phyloP scores from a whole-genome alignment of 1,284 basidiomycete genomes.

The Sporisorium reilianum region DNA sequence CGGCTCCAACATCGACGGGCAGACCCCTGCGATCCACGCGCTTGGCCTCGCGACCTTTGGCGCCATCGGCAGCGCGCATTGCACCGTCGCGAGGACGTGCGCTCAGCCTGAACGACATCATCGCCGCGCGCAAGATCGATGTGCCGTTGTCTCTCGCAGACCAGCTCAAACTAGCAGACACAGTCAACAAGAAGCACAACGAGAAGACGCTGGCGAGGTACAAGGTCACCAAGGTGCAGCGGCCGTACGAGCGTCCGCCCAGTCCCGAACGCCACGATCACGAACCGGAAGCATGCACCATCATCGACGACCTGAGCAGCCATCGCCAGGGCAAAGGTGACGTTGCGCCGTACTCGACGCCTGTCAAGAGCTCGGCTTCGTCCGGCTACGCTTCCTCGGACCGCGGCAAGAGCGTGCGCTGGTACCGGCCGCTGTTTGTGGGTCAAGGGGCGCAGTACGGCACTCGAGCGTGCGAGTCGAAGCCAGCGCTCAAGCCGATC shows the following conservation, averaged over 20 bases:
- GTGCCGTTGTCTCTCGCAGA: slow-evolving; percentile 42
- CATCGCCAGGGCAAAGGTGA: slow-evolving; percentile 47
- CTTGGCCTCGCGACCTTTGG: slow-evolving; percentile 24
- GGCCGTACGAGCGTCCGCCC: slow-evolving; percentile 47
- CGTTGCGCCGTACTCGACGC: slow-evolving; percentile 34
- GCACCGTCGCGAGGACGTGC: slow-evolving; percentile 40
- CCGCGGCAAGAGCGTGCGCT: slow-evolving; percentile 33
- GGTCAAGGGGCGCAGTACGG: slow-evolving; percentile 42
- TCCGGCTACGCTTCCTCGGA: neutral
- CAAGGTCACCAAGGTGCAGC: slow-evolving; percentile 48
- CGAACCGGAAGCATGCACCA: slow-evolving; percentile 46
- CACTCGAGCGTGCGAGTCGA: slow-evolving; percentile 13
- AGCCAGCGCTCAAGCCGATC: slow-evolving; percentile 43
- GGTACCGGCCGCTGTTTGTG: slow-evolving; percentile 49
- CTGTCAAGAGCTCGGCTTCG: slow-evolving; percentile 10
- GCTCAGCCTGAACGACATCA: slow-evolving; percentile 48
- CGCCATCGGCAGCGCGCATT: slow-evolving; percentile 34
- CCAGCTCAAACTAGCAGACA: slow-evolving; percentile 47
- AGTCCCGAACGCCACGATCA: slow-evolving; percentile 49
- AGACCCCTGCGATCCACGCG: slow-evolving; percentile 35
- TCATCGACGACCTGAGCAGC: slow-evolving; percentile 37
- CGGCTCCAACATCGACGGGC: slow-evolving; percentile 19
- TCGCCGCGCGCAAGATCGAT: slow-evolving; percentile 48
- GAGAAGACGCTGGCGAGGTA: slow-evolving; percentile 47
- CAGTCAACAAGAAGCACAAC: slow-evolving; percentile 51